Evolutionary conservation across 2,329 filamentous ascomycete species (phyloP).

Genomic region (Clonostachys sp.): DNA sequence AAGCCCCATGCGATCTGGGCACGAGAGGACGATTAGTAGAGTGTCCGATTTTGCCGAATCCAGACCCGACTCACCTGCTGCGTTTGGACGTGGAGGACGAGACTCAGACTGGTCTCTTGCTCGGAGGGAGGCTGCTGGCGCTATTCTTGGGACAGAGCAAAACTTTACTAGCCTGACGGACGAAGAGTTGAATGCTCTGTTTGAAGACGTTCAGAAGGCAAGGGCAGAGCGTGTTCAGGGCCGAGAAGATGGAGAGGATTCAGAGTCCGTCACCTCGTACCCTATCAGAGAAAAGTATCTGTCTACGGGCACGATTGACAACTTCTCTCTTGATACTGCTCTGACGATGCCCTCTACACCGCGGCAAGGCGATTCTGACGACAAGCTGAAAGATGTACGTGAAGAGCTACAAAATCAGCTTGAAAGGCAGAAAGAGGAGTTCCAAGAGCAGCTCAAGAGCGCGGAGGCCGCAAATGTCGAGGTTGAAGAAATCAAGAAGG

Average conservation of each 20-base stretch:
- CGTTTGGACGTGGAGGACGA: constrained; percentile 57
- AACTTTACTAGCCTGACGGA: constrained; percentile 87
- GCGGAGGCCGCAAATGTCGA: constrained; percentile 73
- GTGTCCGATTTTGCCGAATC: constrained; percentile 76
- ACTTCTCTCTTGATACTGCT: constrained; percentile 90
- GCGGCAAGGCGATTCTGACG: constrained; percentile 70
- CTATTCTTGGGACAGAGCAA: constrained; percentile 84
- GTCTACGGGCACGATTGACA: constrained; percentile 91
- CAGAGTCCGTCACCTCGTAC: constrained; percentile 84
- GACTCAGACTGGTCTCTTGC: constrained; percentile 96
- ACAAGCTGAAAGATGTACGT: constrained; percentile 67
- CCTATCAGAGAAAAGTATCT: constrained; percentile 90
- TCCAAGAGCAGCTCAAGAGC: constrained; percentile 69
- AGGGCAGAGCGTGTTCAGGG: constrained; percentile 69
- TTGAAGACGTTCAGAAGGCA: constrained; percentile 89
- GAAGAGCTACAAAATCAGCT: constrained; percentile 82
- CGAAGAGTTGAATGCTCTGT: constrained; percentile 87
- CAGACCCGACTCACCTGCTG: constrained; percentile 74
- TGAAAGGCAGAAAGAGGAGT: constrained; percentile 81
- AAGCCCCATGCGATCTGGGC: constrained; percentile 60
- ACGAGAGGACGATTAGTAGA: constrained; percentile 78
- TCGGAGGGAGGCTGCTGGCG: constrained; percentile 85
- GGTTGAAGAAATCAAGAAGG: constrained; percentile 76
- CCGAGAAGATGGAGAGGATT: constrained; percentile 82
- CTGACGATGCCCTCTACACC: constrained; percentile 94